Base-by-base conservation (phyloP, 1,139 yeast genomes). In the Debaryomyces sp. region DNA sequence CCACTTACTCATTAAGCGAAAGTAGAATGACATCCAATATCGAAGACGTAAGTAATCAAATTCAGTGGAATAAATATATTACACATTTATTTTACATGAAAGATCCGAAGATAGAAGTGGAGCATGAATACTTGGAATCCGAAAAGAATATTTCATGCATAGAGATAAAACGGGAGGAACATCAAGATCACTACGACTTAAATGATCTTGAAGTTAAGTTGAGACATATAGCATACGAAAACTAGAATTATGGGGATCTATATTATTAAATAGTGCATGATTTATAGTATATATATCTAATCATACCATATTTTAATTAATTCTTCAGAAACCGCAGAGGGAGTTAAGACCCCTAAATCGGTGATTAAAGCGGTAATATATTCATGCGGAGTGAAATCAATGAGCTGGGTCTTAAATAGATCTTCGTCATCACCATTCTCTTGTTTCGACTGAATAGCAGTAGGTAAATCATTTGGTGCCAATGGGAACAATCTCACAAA, bases 231-330 rank as follows among this genome's bases (percentile, higher is more conserved):
- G 53, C 44, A 33, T 36, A 42, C 43, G 27, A 24, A 18, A 18
- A 17, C 7, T 35, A 34, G 29, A 15, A 26, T 24, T 27, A 43
- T 4, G n/a, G 5, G 18, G 8, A 15, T 15, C 13, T 37, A 24
- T 23, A 13, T 36, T 24, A 37, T 35, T 18, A 35, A 35, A 26
- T 37, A 18, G 30, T 37, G 41, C 12, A 23, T 37, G 21, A n/a
- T 41, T 27, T 30, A 41, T 41, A 21, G 36, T 32, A 41, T 22
- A 34, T 36, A 37, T 47, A 36, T 6, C 53, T 67, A 92, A 66
- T 92, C 97, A 62, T 91, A 92, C 98, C 98, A 95, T 80, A 95
- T 90, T 70, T 94, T 94, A 64, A 95, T 94, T 68, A 95, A 80
- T 69, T 95, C 99, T 68, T 95, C 99, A 29, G 96, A 87, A 35